phyloP scores from a whole-genome alignment of 129 eudicot species.

The Calendula officinalis region DNA sequence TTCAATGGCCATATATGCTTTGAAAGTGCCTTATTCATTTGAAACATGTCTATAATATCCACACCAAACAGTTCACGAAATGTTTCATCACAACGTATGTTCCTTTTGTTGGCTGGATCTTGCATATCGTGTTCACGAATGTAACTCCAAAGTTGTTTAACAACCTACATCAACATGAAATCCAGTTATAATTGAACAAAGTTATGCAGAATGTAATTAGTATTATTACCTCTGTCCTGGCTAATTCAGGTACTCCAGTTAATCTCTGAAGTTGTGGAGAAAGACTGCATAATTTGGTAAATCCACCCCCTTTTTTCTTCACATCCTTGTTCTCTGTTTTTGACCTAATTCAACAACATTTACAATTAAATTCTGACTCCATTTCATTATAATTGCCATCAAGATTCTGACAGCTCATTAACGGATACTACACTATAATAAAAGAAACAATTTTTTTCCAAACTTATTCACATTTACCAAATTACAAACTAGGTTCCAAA shows the following conservation, averaged over 20 bases:
- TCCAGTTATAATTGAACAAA: neutral
- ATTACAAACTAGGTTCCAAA: neutral
- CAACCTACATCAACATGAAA: slow-evolving; percentile 46
- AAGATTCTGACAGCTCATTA: no score
- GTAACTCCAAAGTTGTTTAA: slow-evolving; percentile 73
- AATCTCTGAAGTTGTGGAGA: slow-evolving; percentile 83
- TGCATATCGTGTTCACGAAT: slow-evolving; percentile 64
- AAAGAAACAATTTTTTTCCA: no score
- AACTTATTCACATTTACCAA: neutral
- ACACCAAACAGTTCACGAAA: slow-evolving; percentile 59
- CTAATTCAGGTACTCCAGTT: slow-evolving; percentile 62
- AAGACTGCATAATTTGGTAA: slow-evolving; percentile 63
- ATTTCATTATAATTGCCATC: no score
- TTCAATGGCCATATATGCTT: slow-evolving; percentile 77
- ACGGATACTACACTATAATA: no score
- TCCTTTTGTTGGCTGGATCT: slow-evolving; percentile 64
- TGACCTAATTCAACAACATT: slow-evolving; percentile 32
- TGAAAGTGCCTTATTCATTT: slow-evolving; percentile 30
- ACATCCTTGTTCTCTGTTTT: slow-evolving; percentile 44
- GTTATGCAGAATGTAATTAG: neutral
- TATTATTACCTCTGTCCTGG: slow-evolving; percentile 68
- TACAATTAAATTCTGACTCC: neutral
- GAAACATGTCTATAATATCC: slow-evolving; percentile 53
- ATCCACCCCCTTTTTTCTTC: slow-evolving; percentile 69
- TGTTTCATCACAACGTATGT: slow-evolving; percentile 62